A percentile compares a stretch with the other conserved stretches of the same genome.
Evolutionary conservation across 148 eudicot species (phyloP).

Genomic region (Gaultheria prostrata): DNA sequence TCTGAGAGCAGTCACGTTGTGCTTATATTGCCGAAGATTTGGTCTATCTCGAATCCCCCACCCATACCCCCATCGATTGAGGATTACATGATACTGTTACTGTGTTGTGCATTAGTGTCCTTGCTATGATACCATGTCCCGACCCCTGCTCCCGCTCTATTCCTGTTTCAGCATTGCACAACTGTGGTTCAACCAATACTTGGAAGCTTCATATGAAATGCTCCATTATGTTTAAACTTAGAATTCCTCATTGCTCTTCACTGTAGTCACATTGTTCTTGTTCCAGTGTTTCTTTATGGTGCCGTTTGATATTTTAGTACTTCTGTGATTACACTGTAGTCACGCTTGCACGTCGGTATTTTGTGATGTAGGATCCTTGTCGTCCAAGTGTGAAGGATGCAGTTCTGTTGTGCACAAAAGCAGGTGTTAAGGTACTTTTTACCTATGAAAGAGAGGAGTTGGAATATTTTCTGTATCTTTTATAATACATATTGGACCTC

Average conservation of each 20-base stretch:
- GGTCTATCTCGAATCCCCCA: neutral
- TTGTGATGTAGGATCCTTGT: slow-evolving; percentile 72
- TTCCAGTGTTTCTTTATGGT: neutral
- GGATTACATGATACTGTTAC: neutral
- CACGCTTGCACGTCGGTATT: neutral
- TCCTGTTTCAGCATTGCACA: neutral
- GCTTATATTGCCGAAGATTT: no score
- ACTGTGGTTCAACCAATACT: neutral
- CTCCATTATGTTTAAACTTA: neutral
- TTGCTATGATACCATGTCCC: neutral
- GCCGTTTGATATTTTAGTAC: neutral
- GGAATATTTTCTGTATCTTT: neutral
- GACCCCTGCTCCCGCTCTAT: neutral
- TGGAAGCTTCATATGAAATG: neutral
- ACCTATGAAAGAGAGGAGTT: neutral
- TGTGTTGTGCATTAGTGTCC: neutral
- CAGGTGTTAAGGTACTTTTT: slow-evolving; percentile 68
- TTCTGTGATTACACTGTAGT: neutral
- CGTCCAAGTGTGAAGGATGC: slow-evolving; percentile 73
- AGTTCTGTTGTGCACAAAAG: slow-evolving; percentile 58
- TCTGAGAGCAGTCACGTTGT: neutral
- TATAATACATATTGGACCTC: neutral
- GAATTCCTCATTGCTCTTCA: neutral
- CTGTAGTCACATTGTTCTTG: neutral
- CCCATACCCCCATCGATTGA: neutral